Conservation (phyloP, 208 protist species). For the Leishmania major region DNA sequence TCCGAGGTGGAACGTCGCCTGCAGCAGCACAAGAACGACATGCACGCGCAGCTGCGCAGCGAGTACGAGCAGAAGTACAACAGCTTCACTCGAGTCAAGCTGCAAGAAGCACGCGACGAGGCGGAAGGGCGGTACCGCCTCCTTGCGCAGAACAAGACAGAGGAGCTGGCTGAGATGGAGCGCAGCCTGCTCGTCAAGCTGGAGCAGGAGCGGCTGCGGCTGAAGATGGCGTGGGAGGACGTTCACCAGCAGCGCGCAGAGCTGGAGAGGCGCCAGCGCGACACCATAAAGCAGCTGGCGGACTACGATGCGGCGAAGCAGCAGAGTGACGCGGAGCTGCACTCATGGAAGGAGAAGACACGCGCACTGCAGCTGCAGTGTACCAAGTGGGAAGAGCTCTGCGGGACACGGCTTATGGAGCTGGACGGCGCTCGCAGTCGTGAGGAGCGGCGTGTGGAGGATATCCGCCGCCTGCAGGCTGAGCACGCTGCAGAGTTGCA, state of each 20-base stretch:
- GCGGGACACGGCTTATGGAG: conserved; percentile 70
- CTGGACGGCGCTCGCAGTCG: conserved; percentile 61
- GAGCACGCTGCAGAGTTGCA: conserved; percentile 79
- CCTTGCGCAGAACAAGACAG: conserved; percentile 60
- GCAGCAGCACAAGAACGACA: conserved; percentile 69
- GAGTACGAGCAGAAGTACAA: conserved; percentile 79
- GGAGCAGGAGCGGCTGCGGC: conserved; percentile 71
- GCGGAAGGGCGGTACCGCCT: conserved; percentile 58
- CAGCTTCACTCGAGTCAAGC: conserved; percentile 57
- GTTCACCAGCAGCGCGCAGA: conserved; percentile 66
- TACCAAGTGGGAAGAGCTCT: conserved; percentile 80
- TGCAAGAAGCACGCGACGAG: conserved; percentile 57
- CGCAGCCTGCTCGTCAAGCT: conserved; percentile 46
- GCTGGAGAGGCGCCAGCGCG: conserved; percentile 60
- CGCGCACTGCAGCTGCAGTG: conserved; percentile 51
- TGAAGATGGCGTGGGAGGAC: conserved; percentile 60
- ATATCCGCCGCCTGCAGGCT: conserved; percentile 68
- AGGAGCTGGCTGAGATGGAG: conserved; percentile 69
- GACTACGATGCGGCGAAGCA: conserved; percentile 48
- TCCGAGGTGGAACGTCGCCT: conserved; percentile 79
- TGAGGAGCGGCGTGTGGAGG: conserved; percentile 70
- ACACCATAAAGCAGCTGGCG: conserved; percentile 35
- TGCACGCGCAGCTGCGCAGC: conserved; percentile 68
- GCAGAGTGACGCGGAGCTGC: conserved; percentile 30
- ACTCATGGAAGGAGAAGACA: conserved; percentile 42